Conservation (phyloP, 2,329 filamentous ascomycete genomes). For the Talaromyces albobiverticillius region DNA sequence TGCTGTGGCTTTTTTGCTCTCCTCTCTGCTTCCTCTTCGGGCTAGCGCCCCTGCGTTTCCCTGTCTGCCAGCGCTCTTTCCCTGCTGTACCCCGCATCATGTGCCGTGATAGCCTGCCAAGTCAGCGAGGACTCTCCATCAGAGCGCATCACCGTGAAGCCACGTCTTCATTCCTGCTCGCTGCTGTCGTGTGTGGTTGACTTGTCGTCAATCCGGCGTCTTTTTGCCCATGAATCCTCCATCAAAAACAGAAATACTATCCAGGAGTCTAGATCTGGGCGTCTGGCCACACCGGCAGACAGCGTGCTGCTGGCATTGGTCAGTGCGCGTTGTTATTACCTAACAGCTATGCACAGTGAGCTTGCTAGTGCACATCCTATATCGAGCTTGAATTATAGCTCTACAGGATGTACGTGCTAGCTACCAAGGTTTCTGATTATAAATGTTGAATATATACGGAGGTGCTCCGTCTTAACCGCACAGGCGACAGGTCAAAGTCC, state of each 20-base stretch:
- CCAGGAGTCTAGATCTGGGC: neutral
- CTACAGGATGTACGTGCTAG: neutral
- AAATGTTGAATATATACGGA: too few species aligned
- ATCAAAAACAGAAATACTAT: too few species aligned
- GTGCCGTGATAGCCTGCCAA: neutral
- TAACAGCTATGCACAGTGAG: neutral
- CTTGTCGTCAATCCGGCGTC: neutral
- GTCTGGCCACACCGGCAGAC: neutral
- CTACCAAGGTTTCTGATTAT: too few species aligned
- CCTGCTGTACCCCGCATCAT: constrained; percentile 14
- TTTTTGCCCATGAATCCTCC: neutral
- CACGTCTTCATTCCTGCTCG: too few species aligned
- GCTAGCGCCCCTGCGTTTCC: neutral
- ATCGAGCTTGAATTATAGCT: neutral
- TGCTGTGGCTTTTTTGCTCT: neutral
- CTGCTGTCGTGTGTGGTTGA: too few species aligned
- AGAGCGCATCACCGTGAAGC: too few species aligned
- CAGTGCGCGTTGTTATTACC: constrained; percentile 3
- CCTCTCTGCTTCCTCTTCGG: constrained; percentile 8
- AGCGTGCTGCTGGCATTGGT: constrained; percentile 8
- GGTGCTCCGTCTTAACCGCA: too few species aligned
- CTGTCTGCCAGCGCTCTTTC: too few species aligned
- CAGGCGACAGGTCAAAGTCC: too few species aligned
- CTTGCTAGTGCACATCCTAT: neutral
- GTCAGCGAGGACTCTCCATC: too few species aligned